phyloP scores from a whole-genome alignment of 495 filamentous ascomycete genomes.

The Podospora australis region DNA sequence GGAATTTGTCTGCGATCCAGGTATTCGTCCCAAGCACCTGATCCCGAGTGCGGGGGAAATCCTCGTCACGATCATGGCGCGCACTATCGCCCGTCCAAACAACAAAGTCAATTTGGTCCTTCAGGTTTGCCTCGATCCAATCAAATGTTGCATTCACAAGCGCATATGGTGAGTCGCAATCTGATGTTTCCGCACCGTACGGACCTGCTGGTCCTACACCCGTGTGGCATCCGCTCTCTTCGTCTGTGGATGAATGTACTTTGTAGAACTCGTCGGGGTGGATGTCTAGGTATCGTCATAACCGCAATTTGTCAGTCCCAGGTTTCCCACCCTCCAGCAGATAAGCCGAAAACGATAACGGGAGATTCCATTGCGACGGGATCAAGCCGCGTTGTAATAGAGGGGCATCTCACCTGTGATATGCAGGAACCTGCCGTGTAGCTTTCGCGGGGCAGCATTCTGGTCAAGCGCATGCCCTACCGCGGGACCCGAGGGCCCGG shows the following conservation, averaged over 20 bases:
- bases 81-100: constrained; percentile 97
- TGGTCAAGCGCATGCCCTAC: constrained; percentile 1
- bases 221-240: constrained; percentile 69
- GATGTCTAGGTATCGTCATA: constrained; percentile 53
- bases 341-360: background rate
- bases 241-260: constrained; percentile 60
- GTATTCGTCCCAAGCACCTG: constrained; percentile 74
- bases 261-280: constrained; percentile 87
- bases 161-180: constrained; percentile 76
- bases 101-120: constrained; percentile 84
- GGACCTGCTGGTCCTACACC: constrained; percentile 68
- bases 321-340: background rate
- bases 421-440: constrained; percentile 85
- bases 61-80: constrained; percentile 88
- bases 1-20: constrained; percentile 69
- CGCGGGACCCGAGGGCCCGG: constrained; percentile 15
- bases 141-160: constrained; percentile 85
- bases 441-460: constrained; percentile 34
- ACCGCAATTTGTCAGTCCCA: constrained; percentile 1
- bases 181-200: constrained; percentile 76
- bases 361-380: constrained; percentile 2
- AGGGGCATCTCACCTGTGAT: constrained; percentile 66
- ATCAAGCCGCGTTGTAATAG: constrained; percentile 9
- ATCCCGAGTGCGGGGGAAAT: constrained; percentile 62
- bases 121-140: constrained; percentile 83